Evolutionary conservation across 2,329 filamentous ascomycete species (phyloP), one percentile per base, ranked within the genome.

Genomic region (Trichoderma atroviride): DNA sequence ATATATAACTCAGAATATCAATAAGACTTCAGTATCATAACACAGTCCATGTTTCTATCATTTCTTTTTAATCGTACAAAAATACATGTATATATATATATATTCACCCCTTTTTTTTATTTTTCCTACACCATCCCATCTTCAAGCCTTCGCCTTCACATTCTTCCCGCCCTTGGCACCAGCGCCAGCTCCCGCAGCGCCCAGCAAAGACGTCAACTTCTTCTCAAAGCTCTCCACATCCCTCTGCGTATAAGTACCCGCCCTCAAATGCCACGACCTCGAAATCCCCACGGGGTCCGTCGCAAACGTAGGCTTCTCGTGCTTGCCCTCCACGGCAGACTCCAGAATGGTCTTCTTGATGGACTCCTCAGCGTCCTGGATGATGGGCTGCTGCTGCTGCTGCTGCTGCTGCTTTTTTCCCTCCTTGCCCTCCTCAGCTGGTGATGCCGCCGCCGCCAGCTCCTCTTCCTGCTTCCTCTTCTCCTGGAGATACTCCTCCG

Each of bases 141-240:
- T 69, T 73, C 24, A 43, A 43, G 75, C 72, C 72, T 76, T 71
- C 35, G 57, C 59, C 71, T 76, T 75, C 59, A 31, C 70, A 72
- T 33, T 69, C 60, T 71, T 75, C 71, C 58, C 70, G 70, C 58
- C 73, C 70, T 62, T 70, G 40, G 37, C 67, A 14, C 11, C 33
- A 10, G 14, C 73, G 13, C 33, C 43, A 4, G 6, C 55, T 33
- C 74, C 70, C 72, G 74, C 70, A 72, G 47, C 47, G n/a, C 69
- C 69, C 37, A 78, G 58, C 70, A 82, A 69, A 60, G 78, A 76
- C 52, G 73, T 72, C 58, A 83, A 68, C 77, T 83, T 83, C 33
- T 71, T 76, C 76, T 83, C 78, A 68, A 83, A 83, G 50, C 73
- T 75, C 62, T 77, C 75, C 59, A 78, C 75, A 35, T 82, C 77